Evolutionary conservation across 805 yeast genomes (phyloP).

Genomic region (Barnettozyma salicaria): DNA sequence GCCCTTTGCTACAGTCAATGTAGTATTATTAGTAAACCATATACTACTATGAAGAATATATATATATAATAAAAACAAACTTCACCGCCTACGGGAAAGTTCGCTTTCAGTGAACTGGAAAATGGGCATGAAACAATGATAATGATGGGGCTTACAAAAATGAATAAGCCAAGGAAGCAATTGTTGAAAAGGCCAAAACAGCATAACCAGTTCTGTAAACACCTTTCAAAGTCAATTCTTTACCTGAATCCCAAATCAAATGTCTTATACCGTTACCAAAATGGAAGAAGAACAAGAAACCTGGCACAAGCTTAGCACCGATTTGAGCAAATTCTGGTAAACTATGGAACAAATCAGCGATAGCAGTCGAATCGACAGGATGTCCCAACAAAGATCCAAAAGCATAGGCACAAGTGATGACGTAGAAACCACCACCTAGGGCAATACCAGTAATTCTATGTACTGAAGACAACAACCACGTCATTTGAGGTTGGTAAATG

Average conservation of each 20-base stretch:
- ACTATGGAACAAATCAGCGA: conserved; percentile 37
- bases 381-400: conserved; percentile 59
- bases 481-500: conserved; percentile 87
- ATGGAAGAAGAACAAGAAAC: conserved; percentile 87
- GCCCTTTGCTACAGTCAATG: no score
- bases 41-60: conserved; percentile 5
- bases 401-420: conserved; percentile 69
- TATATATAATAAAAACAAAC: conserved; percentile 1
- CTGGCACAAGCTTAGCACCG: conserved; percentile 59
- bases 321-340: conserved; percentile 60
- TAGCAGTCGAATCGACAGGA: conserved; percentile 29
- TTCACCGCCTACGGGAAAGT: no score
- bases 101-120: no score
- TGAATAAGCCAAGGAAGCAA: conserved; percentile 47
- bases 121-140: neutral
- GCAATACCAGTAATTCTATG: conserved; percentile 89
- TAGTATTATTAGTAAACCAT: no score
- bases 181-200: conserved; percentile 58
- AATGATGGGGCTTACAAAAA: conserved; percentile 10
- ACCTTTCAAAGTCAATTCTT: conserved; percentile 72
- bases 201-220: conserved; percentile 89
- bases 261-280: conserved; percentile 86
- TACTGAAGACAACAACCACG: conserved; percentile 70
- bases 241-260: conserved; percentile 87
- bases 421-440: conserved; percentile 74